phyloP scores from a whole-genome alignment of 2,329 filamentous ascomycete species.

The Sclerotinia glacialis region DNA sequence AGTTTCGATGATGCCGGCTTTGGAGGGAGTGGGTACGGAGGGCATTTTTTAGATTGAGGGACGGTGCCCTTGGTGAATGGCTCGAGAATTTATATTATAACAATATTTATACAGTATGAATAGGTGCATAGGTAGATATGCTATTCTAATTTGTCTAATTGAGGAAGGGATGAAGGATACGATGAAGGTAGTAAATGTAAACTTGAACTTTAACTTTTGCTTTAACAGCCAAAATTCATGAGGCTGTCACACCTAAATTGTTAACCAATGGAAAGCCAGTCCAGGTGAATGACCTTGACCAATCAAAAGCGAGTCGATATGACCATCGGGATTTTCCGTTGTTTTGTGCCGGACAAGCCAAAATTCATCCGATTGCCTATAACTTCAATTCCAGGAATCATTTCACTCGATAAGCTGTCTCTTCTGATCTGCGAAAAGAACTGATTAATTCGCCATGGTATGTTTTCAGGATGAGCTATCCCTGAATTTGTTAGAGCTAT shows the following conservation, averaged over 20 bases:
- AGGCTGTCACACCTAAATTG: not conserved
- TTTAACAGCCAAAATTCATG: not conserved
- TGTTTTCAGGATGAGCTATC: not conserved
- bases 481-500: not conserved
- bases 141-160: not conserved
- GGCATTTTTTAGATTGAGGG: conserved; percentile 36
- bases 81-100: not conserved
- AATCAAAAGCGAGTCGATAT: conserved; percentile 18
- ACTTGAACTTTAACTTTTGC: not conserved
- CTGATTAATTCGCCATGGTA: conserved; percentile 20
- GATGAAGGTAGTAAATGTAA: not conserved
- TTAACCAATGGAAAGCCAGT: not conserved
- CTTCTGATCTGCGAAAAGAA: conserved; percentile 14
- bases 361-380: conserved; percentile 17
- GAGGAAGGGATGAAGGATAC: not conserved
- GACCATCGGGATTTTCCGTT: conserved; percentile 22
- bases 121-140: not conserved
- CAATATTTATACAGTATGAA: not conserved
- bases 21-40: conserved; percentile 48
- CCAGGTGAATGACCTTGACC: not conserved
- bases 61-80: not conserved
- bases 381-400: conserved; percentile 17
- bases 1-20: conserved; percentile 72
- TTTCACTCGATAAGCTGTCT: conserved; percentile 14
- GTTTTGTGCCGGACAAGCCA: conserved; percentile 18